Conservation (phyloP, 2,329 filamentous ascomycete species). For the Didymella pinodella region DNA sequence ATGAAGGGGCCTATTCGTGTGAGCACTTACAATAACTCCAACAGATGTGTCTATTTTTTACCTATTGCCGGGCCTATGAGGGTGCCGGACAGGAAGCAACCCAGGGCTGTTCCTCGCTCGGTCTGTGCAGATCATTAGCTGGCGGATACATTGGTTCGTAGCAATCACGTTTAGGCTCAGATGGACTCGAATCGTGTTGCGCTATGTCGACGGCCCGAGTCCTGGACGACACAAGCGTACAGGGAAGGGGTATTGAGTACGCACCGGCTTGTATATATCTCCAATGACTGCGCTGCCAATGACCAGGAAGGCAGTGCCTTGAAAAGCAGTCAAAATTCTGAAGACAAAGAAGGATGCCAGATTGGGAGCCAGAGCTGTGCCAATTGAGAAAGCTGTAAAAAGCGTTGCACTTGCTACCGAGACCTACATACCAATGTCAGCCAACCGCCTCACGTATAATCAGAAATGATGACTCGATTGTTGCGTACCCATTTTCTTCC, state of each 20-base stretch:
- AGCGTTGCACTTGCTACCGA: slow-evolving; percentile 67
- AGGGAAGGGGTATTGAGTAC: slow-evolving; percentile 17
- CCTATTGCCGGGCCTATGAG: slow-evolving; percentile 68
- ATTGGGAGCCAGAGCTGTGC: slow-evolving; percentile 75
- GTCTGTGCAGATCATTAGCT: slow-evolving; percentile 60
- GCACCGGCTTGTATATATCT: slow-evolving; percentile 57
- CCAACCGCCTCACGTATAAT: slow-evolving; percentile 3
- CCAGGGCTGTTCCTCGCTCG: slow-evolving; percentile 74
- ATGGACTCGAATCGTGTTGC: neutral
- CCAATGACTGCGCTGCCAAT: slow-evolving; percentile 75
- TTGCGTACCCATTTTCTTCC: slow-evolving; percentile 58
- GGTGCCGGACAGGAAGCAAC: slow-evolving; percentile 76
- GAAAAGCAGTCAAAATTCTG: slow-evolving; percentile 75
- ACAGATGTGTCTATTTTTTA: slow-evolving; percentile 2
- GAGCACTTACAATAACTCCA: neutral
- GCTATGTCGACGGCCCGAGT: neutral
- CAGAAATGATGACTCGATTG: slow-evolving; percentile 7
- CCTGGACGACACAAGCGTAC: neutral
- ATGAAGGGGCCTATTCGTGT: slow-evolving; percentile 70
- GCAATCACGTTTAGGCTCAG: neutral
- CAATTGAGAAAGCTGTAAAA: slow-evolving; percentile 74
- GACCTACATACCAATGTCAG: slow-evolving; percentile 53
- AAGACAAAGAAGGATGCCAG: slow-evolving; percentile 77
- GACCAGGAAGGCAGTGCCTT: slow-evolving; percentile 77
- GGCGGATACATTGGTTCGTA: slow-evolving; percentile 6